Evolutionary conservation across 371 early-diverging fungal species (phyloP).

Genomic region (Actinomortierella ambigua): DNA sequence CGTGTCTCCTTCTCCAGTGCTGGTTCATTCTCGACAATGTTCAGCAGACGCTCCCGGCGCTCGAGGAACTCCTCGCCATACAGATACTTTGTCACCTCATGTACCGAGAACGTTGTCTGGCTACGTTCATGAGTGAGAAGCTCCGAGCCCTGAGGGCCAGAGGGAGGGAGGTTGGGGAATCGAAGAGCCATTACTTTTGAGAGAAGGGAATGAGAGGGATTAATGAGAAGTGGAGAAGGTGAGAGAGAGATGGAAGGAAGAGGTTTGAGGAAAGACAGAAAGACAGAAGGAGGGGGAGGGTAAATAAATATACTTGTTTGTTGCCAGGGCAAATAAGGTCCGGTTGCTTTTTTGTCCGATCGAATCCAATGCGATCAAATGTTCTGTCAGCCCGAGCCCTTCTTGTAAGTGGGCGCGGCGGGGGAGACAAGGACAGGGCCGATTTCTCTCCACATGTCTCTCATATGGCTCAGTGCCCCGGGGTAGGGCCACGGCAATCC

Average conservation of each 20-base stretch:
- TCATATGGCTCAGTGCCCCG: too few relatives aligned
- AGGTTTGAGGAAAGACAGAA: not conserved
- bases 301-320: too few relatives aligned
- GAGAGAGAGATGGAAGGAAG: not conserved
- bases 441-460: too few relatives aligned
- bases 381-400: too few relatives aligned
- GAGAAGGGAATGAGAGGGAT: not conserved
- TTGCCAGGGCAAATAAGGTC: too few relatives aligned
- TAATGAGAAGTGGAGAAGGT: not conserved
- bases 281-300: not conserved
- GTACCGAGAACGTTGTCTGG: constrained; percentile 57
- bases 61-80: constrained; percentile 59
- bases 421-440: too few relatives aligned
- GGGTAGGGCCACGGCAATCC: too few relatives aligned
- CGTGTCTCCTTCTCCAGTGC: constrained; percentile 63
- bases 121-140: constrained; percentile 62
- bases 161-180: constrained; percentile 60
- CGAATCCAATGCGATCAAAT: too few relatives aligned
- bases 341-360: too few relatives aligned
- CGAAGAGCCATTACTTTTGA: constrained; percentile 33
- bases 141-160: constrained; percentile 62
- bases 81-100: constrained; percentile 57
- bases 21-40: constrained; percentile 60
- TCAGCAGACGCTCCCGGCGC: constrained; percentile 54
- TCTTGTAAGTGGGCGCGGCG: too few relatives aligned